Evolutionary conservation across 177 flowering plant genomes (phyloP), one percentile per base, ranked within the genome.

Genomic region (Vitis hybrid): DNA sequence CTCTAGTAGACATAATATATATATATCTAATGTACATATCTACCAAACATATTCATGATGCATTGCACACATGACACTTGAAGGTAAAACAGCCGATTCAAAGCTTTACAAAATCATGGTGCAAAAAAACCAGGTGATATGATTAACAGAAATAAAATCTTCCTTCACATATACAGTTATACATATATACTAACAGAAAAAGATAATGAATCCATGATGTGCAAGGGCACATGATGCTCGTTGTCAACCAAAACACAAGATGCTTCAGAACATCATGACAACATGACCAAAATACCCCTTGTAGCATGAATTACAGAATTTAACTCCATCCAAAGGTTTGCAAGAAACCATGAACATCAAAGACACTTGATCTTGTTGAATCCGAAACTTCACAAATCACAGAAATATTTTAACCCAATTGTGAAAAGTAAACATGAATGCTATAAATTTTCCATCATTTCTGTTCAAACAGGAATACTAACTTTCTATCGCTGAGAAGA

Each of bases 401-500:
- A 39, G 45, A 39, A 12, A 14, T 54, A 15, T 17, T 14, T 17
- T 14, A 54, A 15, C 15, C 18, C 17, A 54, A 6, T n/a, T n/a
- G 30, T 61, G 34, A 34, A 62, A 62, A n/a, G 45, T 10, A 19
- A 39, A 45, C 39, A 6, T 18, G 51, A 48, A 51, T 19, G 21
- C 51, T 17, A 50, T 10, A 54, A 54, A 12, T 54, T 54, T 54
- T 54, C 18, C 56, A 52, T 50, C 12, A n/a, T 49, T 64, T 11
- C 23, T 19, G 30, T 21, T 6, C 45, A 54, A 21, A 19, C 1
- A 51, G 14, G 61, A 67, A 67, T 58, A 81, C 84, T 73, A 18
- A 96, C 99, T 93, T 96, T 80, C 99, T 85, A 26, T 93, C 99
- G 76, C 90, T 86, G 64, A 96, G 99, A 80, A 96, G 98, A 83